These are phyloP conservation scores for Saturnispora hagleri DNA, from an alignment of 805 yeast genomes.

Conservation along the genomic window DNA sequence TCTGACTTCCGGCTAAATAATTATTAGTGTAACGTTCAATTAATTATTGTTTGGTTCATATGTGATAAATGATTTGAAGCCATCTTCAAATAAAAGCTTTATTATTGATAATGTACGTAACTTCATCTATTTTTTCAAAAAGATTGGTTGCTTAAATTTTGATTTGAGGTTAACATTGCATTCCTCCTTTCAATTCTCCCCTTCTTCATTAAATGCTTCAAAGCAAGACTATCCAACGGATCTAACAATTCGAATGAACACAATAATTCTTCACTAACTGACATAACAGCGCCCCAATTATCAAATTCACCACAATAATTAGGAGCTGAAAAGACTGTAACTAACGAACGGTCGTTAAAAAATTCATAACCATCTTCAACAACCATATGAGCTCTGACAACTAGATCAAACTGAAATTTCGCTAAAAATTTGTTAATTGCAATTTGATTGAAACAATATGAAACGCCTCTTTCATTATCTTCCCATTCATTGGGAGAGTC, in stretches of 20 bases:
- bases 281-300: constrained; percentile 98
- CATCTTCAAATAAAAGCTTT: constrained; percentile 4
- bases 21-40: background rate
- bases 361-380: constrained; percentile 76
- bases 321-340: constrained; percentile 68
- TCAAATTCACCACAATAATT: constrained; percentile 79
- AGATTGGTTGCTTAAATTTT: constrained; percentile 4
- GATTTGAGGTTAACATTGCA: constrained; percentile 30
- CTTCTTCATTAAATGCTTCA: constrained; percentile 89
- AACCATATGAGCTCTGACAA: constrained; percentile 84
- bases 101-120: background rate
- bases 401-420: constrained; percentile 71
- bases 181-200: constrained; percentile 81
- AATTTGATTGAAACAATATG: constrained; percentile 69
- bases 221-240: constrained; percentile 86
- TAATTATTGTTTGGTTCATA: background rate
- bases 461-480: constrained; percentile 78
- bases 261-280: constrained; percentile 83
- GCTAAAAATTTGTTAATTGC: constrained; percentile 71
- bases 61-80: constrained; percentile 1
- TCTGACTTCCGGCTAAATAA: background rate
- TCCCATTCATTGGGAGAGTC: constrained; percentile 81
- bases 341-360: constrained; percentile 61
- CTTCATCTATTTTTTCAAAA: background rate
- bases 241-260: constrained; percentile 91